Conservation (phyloP, 1,284 basidiomycete genomes). For the Wallemia ichthyophaga region DNA sequence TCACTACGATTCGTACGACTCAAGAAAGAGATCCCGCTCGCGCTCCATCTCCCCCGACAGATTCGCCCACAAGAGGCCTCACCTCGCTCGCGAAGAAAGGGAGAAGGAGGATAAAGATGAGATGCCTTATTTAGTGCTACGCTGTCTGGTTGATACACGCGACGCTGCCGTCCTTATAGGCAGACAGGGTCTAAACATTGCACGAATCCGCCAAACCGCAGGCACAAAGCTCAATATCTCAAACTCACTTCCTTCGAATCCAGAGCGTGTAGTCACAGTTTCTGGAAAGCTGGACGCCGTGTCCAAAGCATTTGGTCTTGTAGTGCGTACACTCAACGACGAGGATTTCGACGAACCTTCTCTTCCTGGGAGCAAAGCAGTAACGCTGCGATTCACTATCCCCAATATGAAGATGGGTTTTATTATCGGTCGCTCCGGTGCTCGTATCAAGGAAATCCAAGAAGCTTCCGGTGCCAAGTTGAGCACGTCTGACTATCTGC, state of each 20-base stretch:
- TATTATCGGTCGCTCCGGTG: constrained; percentile 87
- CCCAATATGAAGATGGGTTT: constrained; percentile 98
- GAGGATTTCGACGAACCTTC: constrained; percentile 95
- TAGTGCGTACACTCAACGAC: constrained; percentile 95
- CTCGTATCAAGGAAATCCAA: constrained; percentile 99
- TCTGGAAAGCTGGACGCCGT: constrained; percentile 93
- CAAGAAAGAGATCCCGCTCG: background rate
- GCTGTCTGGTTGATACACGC: constrained; percentile 89
- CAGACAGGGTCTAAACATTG: constrained; percentile 81
- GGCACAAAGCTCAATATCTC: constrained; percentile 83
- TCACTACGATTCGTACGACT: background rate
- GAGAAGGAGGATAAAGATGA: constrained; percentile 12
- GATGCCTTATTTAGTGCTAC: constrained; percentile 20
- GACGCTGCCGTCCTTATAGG: constrained; percentile 99
- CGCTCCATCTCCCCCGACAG: background rate
- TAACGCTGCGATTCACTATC: constrained; percentile 98
- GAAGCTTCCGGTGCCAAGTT: constrained; percentile 86
- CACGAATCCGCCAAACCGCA: constrained; percentile 93
- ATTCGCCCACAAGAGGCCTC: background rate
- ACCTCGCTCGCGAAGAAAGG: background rate
- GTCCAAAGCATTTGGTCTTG: constrained; percentile 94
- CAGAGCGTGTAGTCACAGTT: constrained; percentile 89
- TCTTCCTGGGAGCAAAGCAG: constrained; percentile 83
- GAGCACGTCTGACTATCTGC: constrained; percentile 91
- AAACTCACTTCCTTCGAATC: constrained; percentile 87